Conservation (phyloP, 2,329 filamentous ascomycete species). For the Phaeosphaeriaceae sp. region DNA sequence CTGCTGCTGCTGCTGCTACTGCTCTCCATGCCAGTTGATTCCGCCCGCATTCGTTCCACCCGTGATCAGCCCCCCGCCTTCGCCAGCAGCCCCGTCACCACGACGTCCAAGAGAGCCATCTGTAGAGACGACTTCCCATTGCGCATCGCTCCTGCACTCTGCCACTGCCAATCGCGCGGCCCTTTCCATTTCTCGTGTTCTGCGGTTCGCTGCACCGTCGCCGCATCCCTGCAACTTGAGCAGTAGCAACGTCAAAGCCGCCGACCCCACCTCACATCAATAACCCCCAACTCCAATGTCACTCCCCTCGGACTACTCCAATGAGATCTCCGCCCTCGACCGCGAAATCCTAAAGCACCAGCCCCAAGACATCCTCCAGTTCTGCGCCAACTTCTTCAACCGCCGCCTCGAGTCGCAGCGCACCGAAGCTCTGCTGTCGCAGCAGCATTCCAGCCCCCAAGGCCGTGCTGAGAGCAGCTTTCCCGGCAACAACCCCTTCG, state of each 20-base stretch:
- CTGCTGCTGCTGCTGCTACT: no score
- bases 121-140: not conserved
- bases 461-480: conserved; percentile 73
- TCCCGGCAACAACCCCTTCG: conserved; percentile 81
- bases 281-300: conserved; percentile 40
- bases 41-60: conserved; percentile 22
- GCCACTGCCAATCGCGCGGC: conserved; percentile 5
- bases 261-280: conserved; percentile 41
- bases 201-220: conserved; percentile 27
- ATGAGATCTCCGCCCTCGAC: conserved; percentile 70
- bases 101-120: conserved; percentile 2
- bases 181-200: not conserved
- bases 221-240: conserved; percentile 47
- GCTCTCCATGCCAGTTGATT: conserved; percentile 18
- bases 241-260: conserved; percentile 46
- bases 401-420: conserved; percentile 72
- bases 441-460: conserved; percentile 55
- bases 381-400: conserved; percentile 74
- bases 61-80: conserved; percentile 19
- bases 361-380: conserved; percentile 72
- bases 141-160: conserved; percentile 12
- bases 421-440: conserved; percentile 61
- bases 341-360: conserved; percentile 66
- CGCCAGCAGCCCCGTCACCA: conserved; percentile 23
- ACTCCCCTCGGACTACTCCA: conserved; percentile 55